phyloP scores from a whole-genome alignment of 176 grass and related monocot genomes.

The Saccharum spontaneum region DNA sequence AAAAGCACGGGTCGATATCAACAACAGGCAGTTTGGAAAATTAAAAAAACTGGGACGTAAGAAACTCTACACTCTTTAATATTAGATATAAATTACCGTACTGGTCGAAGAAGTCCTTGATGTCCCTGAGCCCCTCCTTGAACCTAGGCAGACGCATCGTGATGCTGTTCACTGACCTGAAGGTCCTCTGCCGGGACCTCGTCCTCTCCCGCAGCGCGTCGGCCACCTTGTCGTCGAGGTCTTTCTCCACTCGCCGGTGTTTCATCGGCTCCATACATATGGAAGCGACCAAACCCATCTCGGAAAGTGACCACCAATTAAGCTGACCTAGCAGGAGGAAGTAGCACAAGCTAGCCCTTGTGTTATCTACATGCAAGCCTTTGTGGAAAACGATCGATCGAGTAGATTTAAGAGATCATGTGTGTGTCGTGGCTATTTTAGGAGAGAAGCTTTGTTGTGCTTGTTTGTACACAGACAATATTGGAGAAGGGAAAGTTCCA shows the following conservation, averaged over 20 bases:
- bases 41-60: no score
- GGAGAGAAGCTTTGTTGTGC: background rate
- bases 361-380: no score
- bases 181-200: slow-evolving; percentile 31
- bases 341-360: no score
- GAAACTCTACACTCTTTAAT: no score
- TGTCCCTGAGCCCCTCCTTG: slow-evolving; percentile 60
- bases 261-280: slow-evolving; percentile 26
- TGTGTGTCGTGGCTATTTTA: background rate
- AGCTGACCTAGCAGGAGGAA: background rate
- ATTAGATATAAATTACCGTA: slow-evolving; percentile 25
- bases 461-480: no score
- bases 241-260: slow-evolving; percentile 37
- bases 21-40: no score
- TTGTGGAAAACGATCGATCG: background rate
- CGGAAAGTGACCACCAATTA: background rate
- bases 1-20: no score
- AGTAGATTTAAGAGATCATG: background rate
- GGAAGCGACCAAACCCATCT: slow-evolving; percentile 27
- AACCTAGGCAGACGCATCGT: slow-evolving; percentile 74
- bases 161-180: slow-evolving; percentile 79
- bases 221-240: slow-evolving; percentile 54
- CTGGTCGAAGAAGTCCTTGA: slow-evolving; percentile 63
- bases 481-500: no score
- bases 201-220: slow-evolving; percentile 60